phyloP scores from a whole-genome alignment of 2,329 filamentous ascomycete species.

The Fusarium zealandicum region DNA sequence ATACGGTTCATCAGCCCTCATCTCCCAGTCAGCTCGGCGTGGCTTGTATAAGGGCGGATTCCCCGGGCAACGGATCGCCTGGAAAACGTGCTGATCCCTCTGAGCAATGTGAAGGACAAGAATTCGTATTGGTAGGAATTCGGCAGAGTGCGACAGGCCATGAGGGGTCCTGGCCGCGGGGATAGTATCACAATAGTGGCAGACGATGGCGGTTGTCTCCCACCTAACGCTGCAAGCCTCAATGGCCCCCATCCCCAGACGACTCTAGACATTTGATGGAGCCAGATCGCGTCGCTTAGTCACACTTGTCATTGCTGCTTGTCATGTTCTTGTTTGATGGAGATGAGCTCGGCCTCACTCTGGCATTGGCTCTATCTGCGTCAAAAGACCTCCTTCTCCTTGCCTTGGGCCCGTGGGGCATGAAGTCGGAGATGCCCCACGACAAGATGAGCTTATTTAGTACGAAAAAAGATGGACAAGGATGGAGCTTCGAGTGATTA shows the following conservation, averaged over 20 bases:
- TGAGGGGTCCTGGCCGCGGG: too few relatives aligned
- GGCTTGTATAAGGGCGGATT: constrained; percentile 2
- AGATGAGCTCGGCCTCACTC: constrained; percentile 2
- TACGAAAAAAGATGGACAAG: constrained; percentile 6
- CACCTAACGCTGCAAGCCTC: constrained; percentile 9
- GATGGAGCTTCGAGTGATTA: constrained; percentile 10
- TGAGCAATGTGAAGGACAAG: not conserved
- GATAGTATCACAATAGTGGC: not conserved
- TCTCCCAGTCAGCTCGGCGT: not conserved
- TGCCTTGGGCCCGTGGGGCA: not conserved
- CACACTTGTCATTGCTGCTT: constrained; percentile 27
- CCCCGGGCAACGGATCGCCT: not conserved
- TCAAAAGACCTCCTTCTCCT: too few relatives aligned
- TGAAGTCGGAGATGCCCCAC: constrained; percentile 4
- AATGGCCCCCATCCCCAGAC: constrained; percentile 27
- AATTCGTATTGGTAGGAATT: not conserved
- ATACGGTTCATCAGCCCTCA: constrained; percentile 3
- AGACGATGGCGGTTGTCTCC: constrained; percentile 30
- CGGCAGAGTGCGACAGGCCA: too few relatives aligned
- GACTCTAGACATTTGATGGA: not conserved
- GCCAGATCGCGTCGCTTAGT: constrained; percentile 16
- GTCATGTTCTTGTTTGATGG: constrained; percentile 11
- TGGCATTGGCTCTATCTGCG: constrained; percentile 16
- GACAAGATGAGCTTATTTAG: constrained; percentile 19
- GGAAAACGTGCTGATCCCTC: not conserved